phyloP scores from a whole-genome alignment of 164 flowering plant species.

The Warburgia ugandensis region DNA sequence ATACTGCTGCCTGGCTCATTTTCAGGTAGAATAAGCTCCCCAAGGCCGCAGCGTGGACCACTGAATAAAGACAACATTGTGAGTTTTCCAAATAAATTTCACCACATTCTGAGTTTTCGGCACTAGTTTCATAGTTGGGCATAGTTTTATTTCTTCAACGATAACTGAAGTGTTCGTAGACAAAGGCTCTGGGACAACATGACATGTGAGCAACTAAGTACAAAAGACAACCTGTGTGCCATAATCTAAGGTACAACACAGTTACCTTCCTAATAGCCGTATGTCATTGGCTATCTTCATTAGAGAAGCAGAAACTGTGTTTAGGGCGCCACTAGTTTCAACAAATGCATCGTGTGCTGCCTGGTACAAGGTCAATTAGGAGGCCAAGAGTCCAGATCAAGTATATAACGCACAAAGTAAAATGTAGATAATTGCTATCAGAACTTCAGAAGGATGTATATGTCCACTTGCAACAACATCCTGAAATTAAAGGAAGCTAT shows the following conservation, averaged over 20 bases:
- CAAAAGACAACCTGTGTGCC: too few relatives aligned
- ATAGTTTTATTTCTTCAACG: too few relatives aligned
- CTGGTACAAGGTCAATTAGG: conserved; percentile 26
- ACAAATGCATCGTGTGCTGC: conserved; percentile 99
- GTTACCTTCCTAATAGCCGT: conserved; percentile 84
- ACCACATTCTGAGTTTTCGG: neutral
- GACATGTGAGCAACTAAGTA: neutral
- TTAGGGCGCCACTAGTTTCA: conserved; percentile 92
- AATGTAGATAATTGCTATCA: neutral
- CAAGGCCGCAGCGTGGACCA: conserved; percentile 99
- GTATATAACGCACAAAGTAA: neutral
- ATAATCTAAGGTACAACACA: too few relatives aligned
- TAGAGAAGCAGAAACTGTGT: conserved; percentile 80
- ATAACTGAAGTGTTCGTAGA: too few relatives aligned
- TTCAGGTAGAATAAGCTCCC: conserved; percentile 97
- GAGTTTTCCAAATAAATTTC: neutral
- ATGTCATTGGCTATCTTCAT: conserved; percentile 97
- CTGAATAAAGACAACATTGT: conserved; percentile 31
- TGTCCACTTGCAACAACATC: neutral
- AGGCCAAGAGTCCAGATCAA: conserved; percentile 1
- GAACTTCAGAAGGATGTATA: neutral
- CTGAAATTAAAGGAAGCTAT: neutral
- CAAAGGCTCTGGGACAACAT: too few relatives aligned
- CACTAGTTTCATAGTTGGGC: too few relatives aligned
- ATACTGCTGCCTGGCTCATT: conserved; percentile 99